phyloP scores from a whole-genome alignment of 2,329 filamentous ascomycete genomes.

The Calycina herbarum region DNA sequence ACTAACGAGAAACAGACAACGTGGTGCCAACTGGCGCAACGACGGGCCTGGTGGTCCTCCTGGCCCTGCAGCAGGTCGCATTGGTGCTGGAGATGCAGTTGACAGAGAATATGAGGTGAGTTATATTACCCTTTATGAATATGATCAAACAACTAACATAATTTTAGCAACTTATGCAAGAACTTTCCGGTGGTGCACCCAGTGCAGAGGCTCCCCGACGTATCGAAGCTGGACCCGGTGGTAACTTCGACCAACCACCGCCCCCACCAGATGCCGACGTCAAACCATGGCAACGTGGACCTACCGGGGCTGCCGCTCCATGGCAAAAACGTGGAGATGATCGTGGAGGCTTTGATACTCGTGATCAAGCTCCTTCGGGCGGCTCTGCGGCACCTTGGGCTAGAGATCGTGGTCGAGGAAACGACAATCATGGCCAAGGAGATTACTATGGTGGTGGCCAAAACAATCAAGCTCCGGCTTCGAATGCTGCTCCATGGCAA shows the following conservation, averaged over 20 bases:
- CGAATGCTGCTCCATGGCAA: conserved; percentile 45
- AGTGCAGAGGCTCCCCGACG: conserved; percentile 65
- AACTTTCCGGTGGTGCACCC: conserved; percentile 75
- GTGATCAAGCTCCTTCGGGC: conserved; percentile 38
- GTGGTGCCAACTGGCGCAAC: conserved; percentile 90
- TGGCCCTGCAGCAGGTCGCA: conserved; percentile 59
- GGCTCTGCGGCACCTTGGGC: conserved; percentile 59
- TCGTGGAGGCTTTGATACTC: conserved; percentile 42
- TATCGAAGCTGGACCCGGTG: conserved; percentile 78
- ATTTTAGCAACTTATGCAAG: conserved; percentile 88
- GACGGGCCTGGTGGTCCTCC: conserved; percentile 53
- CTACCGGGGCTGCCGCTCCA: conserved; percentile 79
- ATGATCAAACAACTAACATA: conserved; percentile 38
- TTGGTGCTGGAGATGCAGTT: conserved; percentile 77
- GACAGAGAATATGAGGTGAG: conserved; percentile 93
- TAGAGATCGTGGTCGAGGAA: conserved; percentile 51
- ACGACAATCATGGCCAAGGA: conserved; percentile 43
- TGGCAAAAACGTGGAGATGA: conserved; percentile 58
- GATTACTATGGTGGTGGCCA: conserved; percentile 51
- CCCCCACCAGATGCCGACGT: conserved; percentile 50
- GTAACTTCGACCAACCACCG: conserved; percentile 54
- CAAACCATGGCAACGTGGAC: conserved; percentile 87
- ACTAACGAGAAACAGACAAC: conserved; percentile 51
- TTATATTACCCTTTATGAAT: conserved; percentile 27
- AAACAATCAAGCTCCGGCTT: conserved; percentile 43